Base-by-base conservation (phyloP, 768 basidiomycete genomes). In the Mycena kentingensis region DNA sequence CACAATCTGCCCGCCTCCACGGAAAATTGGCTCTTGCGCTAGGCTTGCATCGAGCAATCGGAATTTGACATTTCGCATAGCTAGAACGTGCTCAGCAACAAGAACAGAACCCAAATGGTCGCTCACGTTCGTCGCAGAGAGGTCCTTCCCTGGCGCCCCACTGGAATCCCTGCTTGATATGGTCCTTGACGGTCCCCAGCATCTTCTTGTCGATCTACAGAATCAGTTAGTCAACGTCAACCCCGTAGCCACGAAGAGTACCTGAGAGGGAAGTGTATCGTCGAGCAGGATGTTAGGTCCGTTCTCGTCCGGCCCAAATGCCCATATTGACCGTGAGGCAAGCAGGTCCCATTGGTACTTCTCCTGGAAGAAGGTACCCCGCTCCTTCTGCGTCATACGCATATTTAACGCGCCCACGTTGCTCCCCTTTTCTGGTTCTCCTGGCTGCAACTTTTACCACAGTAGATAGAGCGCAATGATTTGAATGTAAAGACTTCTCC, bases 141-240 rank as follows among this genome's bases (percentile, higher is more conserved):
- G 97, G 97, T 6, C 97, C 97, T 76, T 99, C 97, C 44, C 97
- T 82, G 42, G 96, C 87, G 44, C 93, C 97, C 97, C 97, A 98
- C 66, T 97, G 97, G 85, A 99, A 99, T 29, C 97, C 97, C 72
- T 99, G 97, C 73, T 93, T 98, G 64, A 99, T 87, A 57, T 93
- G 88, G 60, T 98, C 96, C 72, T 85, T 95, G 49, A 98, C 92
- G 5, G 88, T 87, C 29, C 80, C 83, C 46, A 99, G 73, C 46
- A 94, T 63, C 68, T 95, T 98, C 73, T 97, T 97, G 73, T 99
- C 96, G 36, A 97, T 83, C 87, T 93, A 26, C n/a, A n/a, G n/a
- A n/a, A n/a, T n/a, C n/a, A n/a, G n/a, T n/a, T n/a, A n/a, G n/a
- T n/a, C n/a, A n/a, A n/a, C n/a, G n/a, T n/a, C n/a, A n/a, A n/a